These are phyloP conservation scores for Ophioceras dolichostomum DNA, from an alignment of 2,329 filamentous ascomycete genomes.

Conservation along the genomic window DNA sequence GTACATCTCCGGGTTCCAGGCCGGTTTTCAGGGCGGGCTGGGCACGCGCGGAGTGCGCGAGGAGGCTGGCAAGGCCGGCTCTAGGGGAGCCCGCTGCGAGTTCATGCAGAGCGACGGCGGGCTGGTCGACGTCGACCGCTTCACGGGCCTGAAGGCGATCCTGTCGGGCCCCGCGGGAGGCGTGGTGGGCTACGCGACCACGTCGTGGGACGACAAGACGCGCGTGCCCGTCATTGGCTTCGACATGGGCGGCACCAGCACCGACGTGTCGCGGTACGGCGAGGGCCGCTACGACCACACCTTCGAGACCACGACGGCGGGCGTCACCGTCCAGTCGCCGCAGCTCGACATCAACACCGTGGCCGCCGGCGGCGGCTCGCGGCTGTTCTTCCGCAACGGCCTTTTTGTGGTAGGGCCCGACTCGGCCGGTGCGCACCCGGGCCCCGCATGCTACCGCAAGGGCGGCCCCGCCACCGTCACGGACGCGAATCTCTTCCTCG, in stretches of 20 bases:
- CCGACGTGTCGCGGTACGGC: constrained; percentile 80
- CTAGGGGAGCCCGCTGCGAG: constrained; percentile 68
- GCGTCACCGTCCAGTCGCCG: constrained; percentile 86
- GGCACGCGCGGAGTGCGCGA: constrained; percentile 63
- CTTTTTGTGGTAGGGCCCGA: constrained; percentile 58
- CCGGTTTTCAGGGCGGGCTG: constrained; percentile 69
- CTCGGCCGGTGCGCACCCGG: constrained; percentile 52
- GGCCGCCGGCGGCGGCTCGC: constrained; percentile 75
- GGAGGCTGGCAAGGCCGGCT: constrained; percentile 41
- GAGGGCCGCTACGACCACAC: constrained; percentile 83
- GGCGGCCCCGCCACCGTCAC: constrained; percentile 54
- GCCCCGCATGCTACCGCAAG: constrained; percentile 56
- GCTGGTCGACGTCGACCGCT: constrained; percentile 61
- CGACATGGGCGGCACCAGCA: constrained; percentile 91
- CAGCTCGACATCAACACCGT: constrained; percentile 94
- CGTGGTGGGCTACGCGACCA: constrained; percentile 85
- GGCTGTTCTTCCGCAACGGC: constrained; percentile 69
- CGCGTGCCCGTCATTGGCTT: constrained; percentile 85
- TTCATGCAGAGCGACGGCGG: constrained; percentile 89
- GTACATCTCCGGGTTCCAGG: constrained; percentile 62
- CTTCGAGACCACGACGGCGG: constrained; percentile 86
- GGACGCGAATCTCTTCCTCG: constrained; percentile 54
- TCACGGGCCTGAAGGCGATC: constrained; percentile 77
- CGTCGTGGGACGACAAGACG: constrained; percentile 74
- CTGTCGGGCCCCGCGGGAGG: constrained; percentile 86